Evolutionary conservation across 2,329 filamentous ascomycete species (phyloP).

Genomic region (Penicillium sumatraense): DNA sequence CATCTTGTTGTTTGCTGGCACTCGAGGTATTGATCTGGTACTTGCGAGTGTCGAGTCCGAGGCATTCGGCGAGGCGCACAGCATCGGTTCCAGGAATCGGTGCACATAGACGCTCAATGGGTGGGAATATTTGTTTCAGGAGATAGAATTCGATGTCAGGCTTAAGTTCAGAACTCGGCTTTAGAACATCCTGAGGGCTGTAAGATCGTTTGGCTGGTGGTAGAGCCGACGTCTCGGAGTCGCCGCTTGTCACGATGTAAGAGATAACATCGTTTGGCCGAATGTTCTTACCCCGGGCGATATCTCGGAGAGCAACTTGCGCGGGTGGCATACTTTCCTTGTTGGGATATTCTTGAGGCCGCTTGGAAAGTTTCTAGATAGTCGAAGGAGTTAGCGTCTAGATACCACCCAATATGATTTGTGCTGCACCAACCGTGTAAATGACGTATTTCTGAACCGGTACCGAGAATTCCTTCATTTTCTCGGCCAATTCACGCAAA

Average conservation of each 20-base stretch:
- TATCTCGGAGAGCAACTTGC: slow-evolving; percentile 87
- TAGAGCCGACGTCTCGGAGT: slow-evolving; percentile 65
- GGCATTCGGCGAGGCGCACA: slow-evolving; percentile 84
- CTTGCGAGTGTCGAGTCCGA: slow-evolving; percentile 87
- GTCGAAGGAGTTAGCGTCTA: slow-evolving; percentile 20
- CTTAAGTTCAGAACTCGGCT: slow-evolving; percentile 72
- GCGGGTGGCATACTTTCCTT: slow-evolving; percentile 95
- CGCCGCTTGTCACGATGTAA: slow-evolving; percentile 81
- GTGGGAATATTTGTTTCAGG: slow-evolving; percentile 96
- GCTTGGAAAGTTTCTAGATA: slow-evolving; percentile 81
- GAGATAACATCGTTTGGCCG: slow-evolving; percentile 95
- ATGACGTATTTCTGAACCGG: slow-evolving; percentile 92
- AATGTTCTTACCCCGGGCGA: slow-evolving; percentile 82
- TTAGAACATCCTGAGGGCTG: slow-evolving; percentile 81
- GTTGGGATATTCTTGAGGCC: slow-evolving; percentile 91
- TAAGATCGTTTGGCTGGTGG: slow-evolving; percentile 84
- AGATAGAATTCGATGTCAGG: slow-evolving; percentile 98
- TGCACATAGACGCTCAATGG: slow-evolving; percentile 94
- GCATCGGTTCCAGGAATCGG: slow-evolving; percentile 94
- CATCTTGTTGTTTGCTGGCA: slow-evolving; percentile 56
- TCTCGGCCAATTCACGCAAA: slow-evolving; percentile 77
- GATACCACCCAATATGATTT: neutral
- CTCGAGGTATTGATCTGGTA: slow-evolving; percentile 73
- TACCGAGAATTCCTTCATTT: slow-evolving; percentile 81
- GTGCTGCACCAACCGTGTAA: slow-evolving; percentile 66